Base-by-base conservation (phyloP, 441 rosid species). In the Eruca vesicaria region DNA sequence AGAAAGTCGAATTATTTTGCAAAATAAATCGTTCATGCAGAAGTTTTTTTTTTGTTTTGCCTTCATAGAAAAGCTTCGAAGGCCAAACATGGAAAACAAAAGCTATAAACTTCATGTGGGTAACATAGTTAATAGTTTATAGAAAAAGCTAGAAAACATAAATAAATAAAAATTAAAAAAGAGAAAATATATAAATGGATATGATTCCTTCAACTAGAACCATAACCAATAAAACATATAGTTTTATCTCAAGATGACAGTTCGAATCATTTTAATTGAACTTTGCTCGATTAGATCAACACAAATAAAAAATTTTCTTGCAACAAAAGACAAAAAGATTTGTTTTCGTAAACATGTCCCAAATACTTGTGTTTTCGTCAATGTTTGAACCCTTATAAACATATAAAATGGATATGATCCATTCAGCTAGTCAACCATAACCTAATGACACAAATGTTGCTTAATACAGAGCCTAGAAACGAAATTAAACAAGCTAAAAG, bases 211-310 rank as follows among this genome's bases (percentile, higher is more conserved):
- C 32, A 29, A 29, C 32, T 29, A 29, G 6, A 29, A 29, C 6
- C 7, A 29, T 4, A 29, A 29, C 32, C 32, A 23, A 3, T 23
- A 23, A n/a, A n/a, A 23, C 26, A 23, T 23, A 23, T 23, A 23
- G 2, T 23, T 23, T 23, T 23, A 23, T 23, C 26, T 23, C 4
- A 31, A 4, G 66, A 66, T 66, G 31, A 32, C 66, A 67, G 61
- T 50, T 68, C 50, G 1, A 66, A 66, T 45, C 50, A 58, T 73
- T 38, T 55, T 3, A 23, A 14, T 35, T 61, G 62, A 58, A 69
- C 74, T 69, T 75, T 69, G 69, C 79, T 75, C 69, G 73, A 63
- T 69, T 69, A 75, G 58, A 75, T 35, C 59, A 68, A 15, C 26
- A 20, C 16, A 45, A 14, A 31, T 7, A 32, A 10, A 0, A 6